Percentiles rank a stretch among this genome's conserved stretches.
These are phyloP conservation scores for Metschnikowia dekortorum DNA, from an alignment of 805 yeast species.

Conservation along the genomic window DNA sequence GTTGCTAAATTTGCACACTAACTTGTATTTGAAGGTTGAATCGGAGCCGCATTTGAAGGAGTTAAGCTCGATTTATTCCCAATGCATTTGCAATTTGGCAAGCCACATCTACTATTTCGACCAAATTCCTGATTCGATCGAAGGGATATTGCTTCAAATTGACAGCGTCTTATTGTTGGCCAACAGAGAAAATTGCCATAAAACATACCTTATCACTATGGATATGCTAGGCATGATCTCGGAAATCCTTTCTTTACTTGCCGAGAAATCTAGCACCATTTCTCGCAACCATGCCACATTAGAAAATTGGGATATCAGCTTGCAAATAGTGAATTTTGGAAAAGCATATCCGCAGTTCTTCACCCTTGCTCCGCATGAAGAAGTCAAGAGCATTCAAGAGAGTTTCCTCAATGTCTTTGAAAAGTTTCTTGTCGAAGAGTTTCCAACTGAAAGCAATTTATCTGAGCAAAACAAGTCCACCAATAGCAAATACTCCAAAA, in stretches of 20 bases:
- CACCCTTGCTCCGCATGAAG: constrained; percentile 14
- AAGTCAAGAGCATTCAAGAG: constrained; percentile 31
- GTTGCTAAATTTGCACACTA: constrained; percentile 47
- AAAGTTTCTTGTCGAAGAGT: constrained; percentile 25
- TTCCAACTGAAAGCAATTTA: constrained; percentile 22
- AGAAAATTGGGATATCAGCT: constrained; percentile 42
- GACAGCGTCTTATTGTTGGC: constrained; percentile 25
- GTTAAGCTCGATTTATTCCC: constrained; percentile 43
- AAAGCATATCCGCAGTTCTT: constrained; percentile 9
- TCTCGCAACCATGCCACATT: constrained; percentile 41
- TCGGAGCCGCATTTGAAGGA: constrained; percentile 19
- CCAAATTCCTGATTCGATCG: constrained; percentile 77
- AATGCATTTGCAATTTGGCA: constrained; percentile 65
- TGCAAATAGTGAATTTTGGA: constrained; percentile 26
- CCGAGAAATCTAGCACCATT: constrained; percentile 31
- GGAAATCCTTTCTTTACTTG: constrained; percentile 28
- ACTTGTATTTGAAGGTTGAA: constrained; percentile 22
- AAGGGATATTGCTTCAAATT: constrained; percentile 53
- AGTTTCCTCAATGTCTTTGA: constrained; percentile 38
- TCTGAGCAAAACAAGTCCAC: constrained; percentile 8
- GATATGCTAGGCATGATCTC: constrained; percentile 31
- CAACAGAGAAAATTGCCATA: constrained; percentile 7
- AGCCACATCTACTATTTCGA: constrained; percentile 80
- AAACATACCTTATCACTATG: constrained; percentile 19
- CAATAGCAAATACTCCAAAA: constrained; percentile 14